Evolutionary conservation across 768 basidiomycete species (phyloP).

Genomic region (Trametes maxima): DNA sequence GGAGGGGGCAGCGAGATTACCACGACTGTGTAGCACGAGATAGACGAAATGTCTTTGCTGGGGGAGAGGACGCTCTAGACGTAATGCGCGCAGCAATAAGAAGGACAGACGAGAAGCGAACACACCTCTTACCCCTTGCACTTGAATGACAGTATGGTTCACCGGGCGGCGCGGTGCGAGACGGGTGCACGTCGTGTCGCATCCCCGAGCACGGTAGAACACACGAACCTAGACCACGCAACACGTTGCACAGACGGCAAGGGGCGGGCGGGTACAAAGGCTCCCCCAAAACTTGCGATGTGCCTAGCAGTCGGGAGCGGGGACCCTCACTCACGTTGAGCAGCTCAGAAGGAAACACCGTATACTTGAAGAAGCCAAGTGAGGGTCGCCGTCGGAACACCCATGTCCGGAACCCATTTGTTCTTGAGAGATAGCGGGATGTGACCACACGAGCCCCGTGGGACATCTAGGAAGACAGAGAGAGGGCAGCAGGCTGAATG

Average conservation of each 20-base stretch:
- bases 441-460: slow-evolving; percentile 7
- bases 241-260: background rate
- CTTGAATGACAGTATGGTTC: background rate
- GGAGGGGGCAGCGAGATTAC: background rate
- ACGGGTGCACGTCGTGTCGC: background rate
- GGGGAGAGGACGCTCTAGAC: background rate
- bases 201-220: slow-evolving; percentile 2
- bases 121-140: background rate
- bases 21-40: slow-evolving; percentile 4
- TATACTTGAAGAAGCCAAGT: background rate
- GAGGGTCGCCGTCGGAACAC: slow-evolving; percentile 14
- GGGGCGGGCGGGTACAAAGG: background rate
- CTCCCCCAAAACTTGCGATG: background rate
- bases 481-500: slow-evolving; percentile 2
- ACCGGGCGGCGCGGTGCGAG: background rate
- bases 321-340: background rate
- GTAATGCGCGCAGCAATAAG: slow-evolving; percentile 12
- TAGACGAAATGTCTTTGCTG: slow-evolving; percentile 2
- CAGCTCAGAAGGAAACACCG: background rate
- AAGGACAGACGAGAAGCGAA: background rate
- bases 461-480: background rate
- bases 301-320: background rate
- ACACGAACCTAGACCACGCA: background rate
- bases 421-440: slow-evolving; percentile 12
- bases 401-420: slow-evolving; percentile 13